Percentiles rank a stretch among this genome's conserved stretches.
phyloP scores from a whole-genome alignment of 73 alveolate species.

The Tetrahymena borealis region DNA sequence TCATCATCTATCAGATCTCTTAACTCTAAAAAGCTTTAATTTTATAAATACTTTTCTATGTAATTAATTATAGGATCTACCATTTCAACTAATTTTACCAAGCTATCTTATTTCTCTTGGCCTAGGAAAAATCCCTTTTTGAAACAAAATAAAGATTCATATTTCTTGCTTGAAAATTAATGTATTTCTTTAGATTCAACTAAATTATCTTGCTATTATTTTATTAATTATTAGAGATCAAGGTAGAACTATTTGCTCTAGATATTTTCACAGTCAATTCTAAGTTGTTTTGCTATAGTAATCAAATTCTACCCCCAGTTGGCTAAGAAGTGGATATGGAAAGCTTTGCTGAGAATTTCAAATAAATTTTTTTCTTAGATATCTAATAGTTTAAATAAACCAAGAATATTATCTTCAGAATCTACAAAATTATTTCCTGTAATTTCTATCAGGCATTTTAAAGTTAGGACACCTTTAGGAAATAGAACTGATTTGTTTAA shows the following conservation, averaged over 20 bases:
- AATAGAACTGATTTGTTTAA: background rate
- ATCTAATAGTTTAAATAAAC: background rate
- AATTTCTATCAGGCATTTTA: background rate
- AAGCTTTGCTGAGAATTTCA: background rate
- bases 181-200: background rate
- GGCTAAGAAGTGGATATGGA: background rate
- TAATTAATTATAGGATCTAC: background rate
- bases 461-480: background rate
- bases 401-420: background rate
- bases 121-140: background rate
- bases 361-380: background rate
- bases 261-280: background rate
- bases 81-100: background rate
- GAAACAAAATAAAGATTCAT: background rate
- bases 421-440: background rate
- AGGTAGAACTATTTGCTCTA: background rate
- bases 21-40: background rate
- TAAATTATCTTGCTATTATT: no score
- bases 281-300: background rate
- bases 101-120: background rate
- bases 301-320: background rate
- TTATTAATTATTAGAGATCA: background rate
- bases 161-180: background rate
- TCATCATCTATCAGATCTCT: background rate
- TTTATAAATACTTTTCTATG: background rate